Evolutionary conservation across 2,329 filamentous ascomycete genomes (phyloP).

Genomic region (Colletotrichum siamense): DNA sequence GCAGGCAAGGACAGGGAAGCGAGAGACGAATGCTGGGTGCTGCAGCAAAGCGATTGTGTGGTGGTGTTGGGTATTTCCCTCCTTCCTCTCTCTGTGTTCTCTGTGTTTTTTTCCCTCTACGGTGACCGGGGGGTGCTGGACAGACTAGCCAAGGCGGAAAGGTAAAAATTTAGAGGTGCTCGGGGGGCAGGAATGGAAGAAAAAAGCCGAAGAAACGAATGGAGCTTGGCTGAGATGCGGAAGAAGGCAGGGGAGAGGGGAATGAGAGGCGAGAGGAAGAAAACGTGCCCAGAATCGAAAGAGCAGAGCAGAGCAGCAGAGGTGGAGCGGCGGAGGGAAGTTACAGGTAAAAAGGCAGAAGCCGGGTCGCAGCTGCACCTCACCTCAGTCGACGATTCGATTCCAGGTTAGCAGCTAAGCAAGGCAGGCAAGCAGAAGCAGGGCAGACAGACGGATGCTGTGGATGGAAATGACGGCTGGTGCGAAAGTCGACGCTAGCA

Average conservation of each 20-base stretch:
- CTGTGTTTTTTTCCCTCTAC: background rate
- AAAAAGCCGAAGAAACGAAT: background rate
- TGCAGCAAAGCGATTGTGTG: constrained; percentile 14
- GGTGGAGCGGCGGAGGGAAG: constrained; percentile 3
- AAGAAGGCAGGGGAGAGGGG: background rate
- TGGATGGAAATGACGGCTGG: background rate
- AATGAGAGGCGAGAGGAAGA: background rate
- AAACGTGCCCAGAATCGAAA: background rate
- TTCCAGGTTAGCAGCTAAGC: background rate
- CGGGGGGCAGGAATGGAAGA: background rate
- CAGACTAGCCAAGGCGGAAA: background rate
- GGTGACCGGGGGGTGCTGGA: constrained; percentile 6
- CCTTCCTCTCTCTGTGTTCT: background rate
- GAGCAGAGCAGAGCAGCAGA: background rate
- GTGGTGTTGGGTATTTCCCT: background rate
- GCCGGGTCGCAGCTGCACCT: background rate
- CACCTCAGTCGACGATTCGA: background rate
- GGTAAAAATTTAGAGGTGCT: background rate
- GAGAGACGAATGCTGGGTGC: background rate
- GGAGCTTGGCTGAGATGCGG: background rate
- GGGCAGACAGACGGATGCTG: background rate
- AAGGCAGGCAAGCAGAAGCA: background rate
- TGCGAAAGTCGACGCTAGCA: background rate
- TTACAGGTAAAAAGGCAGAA: constrained; percentile 16
- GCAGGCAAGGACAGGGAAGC: constrained; percentile 9